Evolutionary conservation across 805 yeast genomes (phyloP).

Genomic region (Kurtzmaniella fragi): DNA sequence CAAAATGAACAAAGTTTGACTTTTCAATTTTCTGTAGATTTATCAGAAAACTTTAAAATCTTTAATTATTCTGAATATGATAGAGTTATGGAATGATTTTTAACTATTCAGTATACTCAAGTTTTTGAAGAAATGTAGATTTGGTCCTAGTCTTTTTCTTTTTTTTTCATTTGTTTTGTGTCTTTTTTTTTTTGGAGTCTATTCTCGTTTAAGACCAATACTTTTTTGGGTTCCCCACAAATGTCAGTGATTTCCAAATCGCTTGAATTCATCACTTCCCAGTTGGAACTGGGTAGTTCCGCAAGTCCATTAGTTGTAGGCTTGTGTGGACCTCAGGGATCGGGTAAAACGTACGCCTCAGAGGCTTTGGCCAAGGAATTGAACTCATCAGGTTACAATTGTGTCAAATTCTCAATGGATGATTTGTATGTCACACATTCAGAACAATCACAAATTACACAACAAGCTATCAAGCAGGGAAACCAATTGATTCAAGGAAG

Average conservation of each 20-base stretch:
- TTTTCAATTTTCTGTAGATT: no score
- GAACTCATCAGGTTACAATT: slow-evolving; percentile 29
- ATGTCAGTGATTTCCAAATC: slow-evolving; percentile 8
- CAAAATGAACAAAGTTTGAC: background rate
- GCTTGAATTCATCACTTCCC: slow-evolving; percentile 22
- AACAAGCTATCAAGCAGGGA: slow-evolving; percentile 20
- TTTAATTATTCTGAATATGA: no score
- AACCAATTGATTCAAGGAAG: slow-evolving; percentile 67
- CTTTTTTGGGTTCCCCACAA: no score
- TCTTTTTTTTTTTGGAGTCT: no score
- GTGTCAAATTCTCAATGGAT: slow-evolving; percentile 67
- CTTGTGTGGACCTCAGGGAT: slow-evolving; percentile 73
- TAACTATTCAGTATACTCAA: no score
- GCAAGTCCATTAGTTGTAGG: slow-evolving; percentile 47
- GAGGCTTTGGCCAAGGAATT: slow-evolving; percentile 32
- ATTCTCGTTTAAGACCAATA: no score
- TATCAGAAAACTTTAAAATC: no score
- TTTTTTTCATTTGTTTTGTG: no score
- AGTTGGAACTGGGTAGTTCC: slow-evolving; percentile 16
- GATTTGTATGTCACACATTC: slow-evolving; percentile 72
- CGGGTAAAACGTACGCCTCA: slow-evolving; percentile 65
- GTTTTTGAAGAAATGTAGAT: no score
- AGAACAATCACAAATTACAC: slow-evolving; percentile 50
- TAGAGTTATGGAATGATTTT: no score
- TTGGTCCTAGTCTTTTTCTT: no score